Conservation (phyloP, 1,284 basidiomycete genomes). For the Boletus mariae region DNA sequence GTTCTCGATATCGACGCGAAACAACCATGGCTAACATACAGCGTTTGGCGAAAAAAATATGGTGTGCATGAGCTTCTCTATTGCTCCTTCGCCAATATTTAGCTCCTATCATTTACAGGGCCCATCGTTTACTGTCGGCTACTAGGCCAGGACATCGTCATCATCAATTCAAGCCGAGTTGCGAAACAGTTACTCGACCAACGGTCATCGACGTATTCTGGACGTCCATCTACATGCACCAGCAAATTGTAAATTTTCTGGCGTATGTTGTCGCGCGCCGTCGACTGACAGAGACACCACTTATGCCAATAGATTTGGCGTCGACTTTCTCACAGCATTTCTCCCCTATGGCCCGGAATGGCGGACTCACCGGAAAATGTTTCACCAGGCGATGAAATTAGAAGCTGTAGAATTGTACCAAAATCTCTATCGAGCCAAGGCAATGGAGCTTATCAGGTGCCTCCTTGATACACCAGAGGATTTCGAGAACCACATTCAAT, state of each 20-base stretch:
- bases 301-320: slow-evolving; percentile 23
- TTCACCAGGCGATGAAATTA: slow-evolving; percentile 27
- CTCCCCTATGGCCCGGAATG: slow-evolving; percentile 31
- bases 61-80: slow-evolving; percentile 9
- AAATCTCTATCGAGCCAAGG: slow-evolving; percentile 22
- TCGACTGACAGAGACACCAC: background rate
- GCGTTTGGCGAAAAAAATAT: slow-evolving; percentile 28
- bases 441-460: slow-evolving; percentile 16
- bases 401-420: slow-evolving; percentile 20
- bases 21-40: slow-evolving; percentile 39
- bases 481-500: slow-evolving; percentile 23
- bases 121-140: slow-evolving; percentile 28
- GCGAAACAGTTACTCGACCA: slow-evolving; percentile 31
- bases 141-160: slow-evolving; percentile 25
- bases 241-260: slow-evolving; percentile 24
- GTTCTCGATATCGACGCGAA: slow-evolving; percentile 41
- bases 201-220: slow-evolving; percentile 31
- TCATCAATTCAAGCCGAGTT: slow-evolving; percentile 28
- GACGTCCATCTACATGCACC: slow-evolving; percentile 21
- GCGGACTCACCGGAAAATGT: slow-evolving; percentile 29
- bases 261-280: too few relatives aligned
- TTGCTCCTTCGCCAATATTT: background rate
- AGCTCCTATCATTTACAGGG: slow-evolving; percentile 14
- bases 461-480: slow-evolving; percentile 23
- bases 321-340: slow-evolving; percentile 33